Conservation (phyloP, 2,329 filamentous ascomycete genomes). For the Xylariaceae sp. region DNA sequence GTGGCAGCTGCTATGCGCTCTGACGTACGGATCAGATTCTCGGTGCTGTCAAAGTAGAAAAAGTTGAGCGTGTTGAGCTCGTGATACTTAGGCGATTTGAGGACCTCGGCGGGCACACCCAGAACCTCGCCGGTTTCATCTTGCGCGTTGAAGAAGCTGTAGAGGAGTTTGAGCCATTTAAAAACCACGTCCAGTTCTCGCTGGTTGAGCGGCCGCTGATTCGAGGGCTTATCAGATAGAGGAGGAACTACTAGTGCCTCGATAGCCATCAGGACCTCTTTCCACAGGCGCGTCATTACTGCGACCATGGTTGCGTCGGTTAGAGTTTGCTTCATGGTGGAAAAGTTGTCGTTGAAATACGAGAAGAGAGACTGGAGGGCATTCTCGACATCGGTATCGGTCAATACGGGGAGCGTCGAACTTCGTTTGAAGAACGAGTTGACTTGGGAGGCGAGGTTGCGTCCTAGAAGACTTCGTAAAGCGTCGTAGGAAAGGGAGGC, state of each 20-base stretch:
- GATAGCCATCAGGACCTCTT: slow-evolving; percentile 89
- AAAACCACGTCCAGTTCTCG: slow-evolving; percentile 93
- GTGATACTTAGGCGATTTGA: slow-evolving; percentile 97
- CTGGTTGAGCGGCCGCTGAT: slow-evolving; percentile 74
- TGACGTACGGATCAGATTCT: slow-evolving; percentile 88
- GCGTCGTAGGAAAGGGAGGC: slow-evolving; percentile 80
- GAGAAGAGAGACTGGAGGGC: slow-evolving; percentile 79
- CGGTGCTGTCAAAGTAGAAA: slow-evolving; percentile 94
- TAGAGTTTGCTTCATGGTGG: slow-evolving; percentile 95
- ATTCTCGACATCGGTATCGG: slow-evolving; percentile 69
- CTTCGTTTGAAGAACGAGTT: slow-evolving; percentile 43
- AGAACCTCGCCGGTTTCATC: slow-evolving; percentile 80
- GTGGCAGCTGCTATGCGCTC: slow-evolving; percentile 92
- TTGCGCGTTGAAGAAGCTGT: slow-evolving; percentile 90
- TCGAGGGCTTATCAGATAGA: slow-evolving; percentile 87
- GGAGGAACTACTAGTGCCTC: slow-evolving; percentile 88
- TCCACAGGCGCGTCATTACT: slow-evolving; percentile 97
- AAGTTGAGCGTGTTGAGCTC: slow-evolving; percentile 95
- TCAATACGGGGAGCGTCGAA: slow-evolving; percentile 52
- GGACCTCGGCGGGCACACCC: slow-evolving; percentile 82
- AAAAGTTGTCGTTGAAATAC: slow-evolving; percentile 98
- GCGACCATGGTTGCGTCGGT: slow-evolving; percentile 96
- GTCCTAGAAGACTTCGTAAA: slow-evolving; percentile 66
- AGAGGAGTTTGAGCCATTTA: slow-evolving; percentile 84
- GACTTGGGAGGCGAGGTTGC: slow-evolving; percentile 54